phyloP scores from a whole-genome alignment of 352 stramenopile species.

The Phytophthora tentaculata region DNA sequence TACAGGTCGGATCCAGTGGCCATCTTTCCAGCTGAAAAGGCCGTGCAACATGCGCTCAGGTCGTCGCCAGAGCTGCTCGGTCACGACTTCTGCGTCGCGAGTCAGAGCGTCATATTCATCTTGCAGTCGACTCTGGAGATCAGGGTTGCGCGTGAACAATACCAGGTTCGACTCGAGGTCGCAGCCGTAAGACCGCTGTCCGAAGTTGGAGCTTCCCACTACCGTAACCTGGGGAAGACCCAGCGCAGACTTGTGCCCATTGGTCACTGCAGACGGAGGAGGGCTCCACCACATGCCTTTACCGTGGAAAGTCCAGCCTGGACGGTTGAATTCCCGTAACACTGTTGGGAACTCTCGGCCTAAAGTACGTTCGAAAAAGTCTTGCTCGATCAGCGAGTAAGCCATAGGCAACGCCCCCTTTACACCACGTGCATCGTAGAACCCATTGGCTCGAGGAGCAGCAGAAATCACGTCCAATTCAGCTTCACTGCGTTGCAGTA shows the following conservation, averaged over 20 bases:
- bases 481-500: slow-evolving; percentile 53
- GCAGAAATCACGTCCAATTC: slow-evolving; percentile 70
- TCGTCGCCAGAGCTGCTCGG: slow-evolving; percentile 65
- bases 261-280: slow-evolving; percentile 11
- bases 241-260: slow-evolving; percentile 1
- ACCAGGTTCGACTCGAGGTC: slow-evolving; percentile 81
- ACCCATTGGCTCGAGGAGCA: slow-evolving; percentile 73
- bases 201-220: slow-evolving; percentile 84
- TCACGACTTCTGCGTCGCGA: slow-evolving; percentile 59
- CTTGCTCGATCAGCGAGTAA: slow-evolving; percentile 84
- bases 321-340: slow-evolving; percentile 73
- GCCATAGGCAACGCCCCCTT: slow-evolving; percentile 83
- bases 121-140: slow-evolving; percentile 52
- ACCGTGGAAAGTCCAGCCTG: slow-evolving; percentile 81
- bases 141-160: slow-evolving; percentile 59
- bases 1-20: slow-evolving; percentile 79
- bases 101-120: slow-evolving; percentile 63
- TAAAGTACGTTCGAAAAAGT: slow-evolving; percentile 70
- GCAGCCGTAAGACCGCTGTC: slow-evolving; percentile 73
- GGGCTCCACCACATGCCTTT: slow-evolving; percentile 87
- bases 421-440: slow-evolving; percentile 71
- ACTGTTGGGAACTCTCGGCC: slow-evolving; percentile 45
- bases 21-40: slow-evolving; percentile 75
- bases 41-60: slow-evolving; percentile 60
- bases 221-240: slow-evolving; percentile 56